phyloP scores from a whole-genome alignment of 2,329 filamentous ascomycete genomes.

The Colletotrichum lini region DNA sequence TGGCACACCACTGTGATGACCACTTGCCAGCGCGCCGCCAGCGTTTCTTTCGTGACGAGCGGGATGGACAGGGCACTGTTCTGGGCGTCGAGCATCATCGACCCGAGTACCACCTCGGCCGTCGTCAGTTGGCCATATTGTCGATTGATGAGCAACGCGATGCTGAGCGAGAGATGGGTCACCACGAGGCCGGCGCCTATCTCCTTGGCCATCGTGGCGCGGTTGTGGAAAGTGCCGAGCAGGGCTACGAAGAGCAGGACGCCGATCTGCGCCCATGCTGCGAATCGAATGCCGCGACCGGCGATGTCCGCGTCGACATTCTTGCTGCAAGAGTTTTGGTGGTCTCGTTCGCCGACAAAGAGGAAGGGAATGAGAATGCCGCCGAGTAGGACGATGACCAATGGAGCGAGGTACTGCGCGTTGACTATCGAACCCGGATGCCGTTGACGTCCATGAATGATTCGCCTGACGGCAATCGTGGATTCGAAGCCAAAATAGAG shows the following conservation, averaged over 20 bases:
- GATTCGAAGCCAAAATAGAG: background rate
- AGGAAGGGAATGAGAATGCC: background rate
- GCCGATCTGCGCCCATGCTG: constrained; percentile 16
- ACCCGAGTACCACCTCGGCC: background rate
- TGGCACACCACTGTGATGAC: background rate
- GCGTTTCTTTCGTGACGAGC: constrained; percentile 10
- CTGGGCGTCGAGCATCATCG: constrained; percentile 29
- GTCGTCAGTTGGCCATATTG: background rate
- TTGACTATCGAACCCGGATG: background rate
- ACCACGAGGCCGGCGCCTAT: background rate
- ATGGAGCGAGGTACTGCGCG: background rate
- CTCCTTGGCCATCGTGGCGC: constrained; percentile 16
- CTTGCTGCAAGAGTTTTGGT: background rate
- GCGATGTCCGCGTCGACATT: background rate
- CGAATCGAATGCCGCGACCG: background rate
- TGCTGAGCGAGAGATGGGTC: constrained; percentile 13
- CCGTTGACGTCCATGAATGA: rapidly evolving
- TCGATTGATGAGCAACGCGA: constrained; percentile 3
- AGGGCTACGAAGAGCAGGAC: constrained; percentile 11
- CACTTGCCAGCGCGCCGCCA: constrained; percentile 16
- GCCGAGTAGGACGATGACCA: background rate
- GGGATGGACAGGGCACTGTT: constrained; percentile 1
- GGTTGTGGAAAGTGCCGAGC: constrained; percentile 12
- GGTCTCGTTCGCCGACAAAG: background rate
- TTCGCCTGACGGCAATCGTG: background rate